Conservation (phyloP, 306 rosid species). For the Cucurbita ficifolia region DNA sequence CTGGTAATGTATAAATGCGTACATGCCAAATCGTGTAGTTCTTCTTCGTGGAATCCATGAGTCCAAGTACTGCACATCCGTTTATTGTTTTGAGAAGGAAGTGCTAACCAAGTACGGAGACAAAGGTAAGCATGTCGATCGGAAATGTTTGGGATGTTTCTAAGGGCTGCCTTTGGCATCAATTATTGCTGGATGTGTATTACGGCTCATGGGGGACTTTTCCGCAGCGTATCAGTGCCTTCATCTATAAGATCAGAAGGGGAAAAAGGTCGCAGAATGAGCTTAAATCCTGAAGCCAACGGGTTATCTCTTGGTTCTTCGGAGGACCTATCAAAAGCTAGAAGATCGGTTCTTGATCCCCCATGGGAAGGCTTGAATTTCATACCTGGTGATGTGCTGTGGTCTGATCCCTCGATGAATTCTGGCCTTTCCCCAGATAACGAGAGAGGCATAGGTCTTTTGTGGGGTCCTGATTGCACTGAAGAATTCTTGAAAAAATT, state of each 20-base stretch:
- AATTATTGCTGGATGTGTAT: conserved; percentile 53
- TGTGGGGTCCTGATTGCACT: conserved; percentile 89
- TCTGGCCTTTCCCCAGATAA: conserved; percentile 70
- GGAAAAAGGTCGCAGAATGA: conserved; percentile 57
- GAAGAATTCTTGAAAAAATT: conserved; percentile 66
- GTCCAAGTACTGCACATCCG: conserved; percentile 84
- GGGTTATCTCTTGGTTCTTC: conserved; percentile 47
- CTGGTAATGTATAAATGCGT: conserved; percentile 28
- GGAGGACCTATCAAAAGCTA: conserved; percentile 59
- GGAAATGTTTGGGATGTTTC: conserved; percentile 87
- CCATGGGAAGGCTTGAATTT: conserved; percentile 84
- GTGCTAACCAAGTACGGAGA: conserved; percentile 62
- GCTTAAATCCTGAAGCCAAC: conserved; percentile 27
- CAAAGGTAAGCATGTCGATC: conserved; percentile 65
- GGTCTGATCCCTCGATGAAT: conserved; percentile 79
- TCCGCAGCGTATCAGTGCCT: conserved; percentile 41
- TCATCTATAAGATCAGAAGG: conserved; percentile 65
- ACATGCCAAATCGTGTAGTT: conserved; percentile 44
- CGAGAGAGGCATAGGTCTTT: conserved; percentile 77
- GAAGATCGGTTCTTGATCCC: conserved; percentile 87
- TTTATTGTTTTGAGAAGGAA: conserved; percentile 79
- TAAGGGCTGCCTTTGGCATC: conserved; percentile 88
- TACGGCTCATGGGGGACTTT: conserved; percentile 88
- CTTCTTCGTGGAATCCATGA: conserved; percentile 82
- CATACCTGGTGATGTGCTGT: conserved; percentile 88